A percentile compares a stretch with the other conserved stretches of the same genome.
Conservation (phyloP, 108 stramenopile species). For the Epipyxis sp. region DNA sequence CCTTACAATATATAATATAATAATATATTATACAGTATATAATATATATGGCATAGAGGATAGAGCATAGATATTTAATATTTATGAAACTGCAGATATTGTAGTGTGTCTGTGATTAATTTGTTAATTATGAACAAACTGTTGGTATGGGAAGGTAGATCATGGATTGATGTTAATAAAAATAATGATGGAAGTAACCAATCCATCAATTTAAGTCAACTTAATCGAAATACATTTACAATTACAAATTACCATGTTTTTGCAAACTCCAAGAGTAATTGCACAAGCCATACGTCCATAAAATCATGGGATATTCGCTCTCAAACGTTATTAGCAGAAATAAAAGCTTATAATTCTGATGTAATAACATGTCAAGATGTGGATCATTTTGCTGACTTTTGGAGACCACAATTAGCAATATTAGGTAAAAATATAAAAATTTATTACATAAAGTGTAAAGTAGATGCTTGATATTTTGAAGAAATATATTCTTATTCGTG, state of each 20-base stretch:
- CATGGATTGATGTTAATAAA: constrained; percentile 1
- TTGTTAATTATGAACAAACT: no score
- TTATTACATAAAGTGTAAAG: no score
- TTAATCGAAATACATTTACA: no score
- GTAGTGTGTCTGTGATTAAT: no score
- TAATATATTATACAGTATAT: no score
- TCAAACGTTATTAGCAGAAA: background rate
- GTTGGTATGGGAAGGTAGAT: constrained; percentile 1
- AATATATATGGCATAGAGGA: no score
- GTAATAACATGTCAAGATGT: background rate
- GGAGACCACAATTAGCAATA: background rate
- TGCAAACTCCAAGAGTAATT: constrained; percentile 1
- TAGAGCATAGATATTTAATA: no score
- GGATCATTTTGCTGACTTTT: background rate
- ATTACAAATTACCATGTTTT: background rate
- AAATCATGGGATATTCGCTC: constrained; percentile 6
- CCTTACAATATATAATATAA: no score
- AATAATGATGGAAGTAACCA: background rate
- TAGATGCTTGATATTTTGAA: no score
- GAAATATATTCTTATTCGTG: no score
- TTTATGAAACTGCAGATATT: no score
- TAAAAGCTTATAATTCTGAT: background rate
- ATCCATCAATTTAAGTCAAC: background rate
- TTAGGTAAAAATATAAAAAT: no score
- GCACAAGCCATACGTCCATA: background rate